Evolutionary conservation across 2,329 filamentous ascomycete genomes (phyloP), one percentile per base, ranked within the genome.

Genomic region (Macrophomina phaseolina): DNA sequence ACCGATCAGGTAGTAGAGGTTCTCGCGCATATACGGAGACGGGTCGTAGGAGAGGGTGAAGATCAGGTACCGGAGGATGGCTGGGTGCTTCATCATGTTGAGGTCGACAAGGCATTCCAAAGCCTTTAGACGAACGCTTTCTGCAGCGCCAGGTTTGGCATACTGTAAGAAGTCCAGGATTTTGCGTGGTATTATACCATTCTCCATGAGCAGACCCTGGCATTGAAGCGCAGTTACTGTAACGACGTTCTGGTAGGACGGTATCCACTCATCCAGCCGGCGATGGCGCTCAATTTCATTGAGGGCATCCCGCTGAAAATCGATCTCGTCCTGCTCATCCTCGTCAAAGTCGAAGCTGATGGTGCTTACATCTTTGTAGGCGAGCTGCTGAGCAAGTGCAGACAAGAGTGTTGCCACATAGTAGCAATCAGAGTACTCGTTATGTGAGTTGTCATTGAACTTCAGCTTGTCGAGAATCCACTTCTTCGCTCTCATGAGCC

Each of bases 371-470:
- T 69, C 56, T 45, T 55, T 52, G 28, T 67, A 73, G 5, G 77
- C 79, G 65, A 90, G 77, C 9, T 85, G 84, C 68, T 87, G 81
- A 5, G 86, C 83, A 5, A 91, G 77, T 46, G 86, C 87, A 45
- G 78, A 81, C 82, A 99, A 91, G 30, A 99, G 84, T 28, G 86
- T 91, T 7, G 93, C 89, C 64, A 99, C 88, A 75, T 97, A 99
- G 73, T 92, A 89, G 69, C 94, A 90, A 73, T 99, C 96, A 5
- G 94, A 97, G 74, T 88, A 96, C 60, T 48, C 82, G 72, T 99
- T 99, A 68, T 91, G 90, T 2, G 91, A 90, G 75, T 99, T 99
- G 79, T 99, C 94, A 75, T 99, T 99, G 81, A 93, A 94, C 58
- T 91, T 90, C 40, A 99, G 83, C 75, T 96, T 91, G 71, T 97